Base-by-base conservation (phyloP, 768 basidiomycete genomes). In the Chalciporus sphaerocephalus region DNA sequence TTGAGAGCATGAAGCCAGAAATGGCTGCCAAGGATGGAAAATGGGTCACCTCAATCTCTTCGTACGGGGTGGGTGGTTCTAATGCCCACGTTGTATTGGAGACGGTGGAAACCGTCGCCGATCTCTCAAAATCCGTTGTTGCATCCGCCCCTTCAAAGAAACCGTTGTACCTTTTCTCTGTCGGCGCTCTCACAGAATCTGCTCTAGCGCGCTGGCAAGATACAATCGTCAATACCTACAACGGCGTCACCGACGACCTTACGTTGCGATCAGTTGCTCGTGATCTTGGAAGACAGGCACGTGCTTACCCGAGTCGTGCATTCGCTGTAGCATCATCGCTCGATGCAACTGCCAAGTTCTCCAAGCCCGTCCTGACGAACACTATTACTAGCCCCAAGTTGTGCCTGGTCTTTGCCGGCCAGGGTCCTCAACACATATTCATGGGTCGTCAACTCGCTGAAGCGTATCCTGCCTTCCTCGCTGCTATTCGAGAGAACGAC, bases 371-470 rank as follows among this genome's bases (percentile, higher is more conserved):
- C 23, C 46, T 67, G 38, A 56, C 58, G 16, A 58, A 62, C 27
- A 38, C 50, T 1, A 32, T 46, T 6, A 24, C 35, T n/a, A 54
- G 52, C 18, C 64, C 68, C 0, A 69, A 67, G 41, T 53, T 67
- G 7, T 65, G 68, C 21, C 51, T 64, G 35, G 65, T 68, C 9
- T 69, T 69, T 41, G 45, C 66, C 25, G 69, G 67, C 8, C 67
- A 69, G 44, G 69, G 69, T 5, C 66, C 67, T 1, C 67, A 69
- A 30, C 65, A 68, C 30, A 22, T 58, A 24, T 59, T 54, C 42
- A 69, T 69, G 67, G 68, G 68, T 44, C 67, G 68, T 40, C 60
- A 67, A 30, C 64, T 66, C 9, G 58, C 63, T 15, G 59, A 65
- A 38, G 53, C 40, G 15, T 68, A 64, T 40, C 63, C 63, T 5